Percentiles rank a stretch among this genome's conserved stretches.
Evolutionary conservation across 2,329 filamentous ascomycete genomes (phyloP).

Genomic region (Fusarium subtropicale): DNA sequence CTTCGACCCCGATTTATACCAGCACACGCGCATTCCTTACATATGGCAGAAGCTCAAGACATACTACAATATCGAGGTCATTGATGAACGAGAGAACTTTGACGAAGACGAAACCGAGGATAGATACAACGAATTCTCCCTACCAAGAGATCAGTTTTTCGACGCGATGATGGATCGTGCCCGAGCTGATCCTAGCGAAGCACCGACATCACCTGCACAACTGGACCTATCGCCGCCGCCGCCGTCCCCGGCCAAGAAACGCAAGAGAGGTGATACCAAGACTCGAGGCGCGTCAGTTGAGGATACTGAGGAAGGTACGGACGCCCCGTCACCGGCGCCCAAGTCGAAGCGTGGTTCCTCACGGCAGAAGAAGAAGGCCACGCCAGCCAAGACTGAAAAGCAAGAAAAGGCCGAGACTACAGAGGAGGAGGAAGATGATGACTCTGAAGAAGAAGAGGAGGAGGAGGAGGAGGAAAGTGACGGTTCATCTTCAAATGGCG

Average conservation of each 20-base stretch:
- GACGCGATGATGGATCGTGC: constrained; percentile 61
- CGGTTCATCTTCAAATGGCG: constrained; percentile 49
- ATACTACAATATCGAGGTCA: constrained; percentile 85
- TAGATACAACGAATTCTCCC: constrained; percentile 73
- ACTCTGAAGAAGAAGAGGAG: constrained; percentile 51
- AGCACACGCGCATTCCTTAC: constrained; percentile 87
- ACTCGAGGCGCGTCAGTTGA: constrained; percentile 59
- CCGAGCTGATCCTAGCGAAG: constrained; percentile 60
- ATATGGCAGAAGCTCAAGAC: constrained; percentile 90
- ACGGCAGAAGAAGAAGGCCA: constrained; percentile 58
- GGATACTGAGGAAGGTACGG: constrained; percentile 61
- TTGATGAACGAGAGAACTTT: constrained; percentile 84
- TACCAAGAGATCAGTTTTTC: constrained; percentile 63
- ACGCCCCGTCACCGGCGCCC: constrained; percentile 51
- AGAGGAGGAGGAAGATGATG: constrained; percentile 53
- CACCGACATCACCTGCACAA: constrained; percentile 59
- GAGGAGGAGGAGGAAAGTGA: constrained; percentile 54
- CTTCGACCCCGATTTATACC: constrained; percentile 74
- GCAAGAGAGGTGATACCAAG: constrained; percentile 58
- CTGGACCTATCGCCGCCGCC: constrained; percentile 55
- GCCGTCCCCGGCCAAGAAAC: constrained; percentile 55
- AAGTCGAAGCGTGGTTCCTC: constrained; percentile 58
- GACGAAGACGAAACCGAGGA: constrained; percentile 70
- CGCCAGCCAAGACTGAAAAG: constrained; percentile 55
- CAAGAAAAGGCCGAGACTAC: constrained; percentile 52